A percentile compares a stretch with the other conserved stretches of the same genome.
Conservation (phyloP, 805 yeast genomes). For the Nakazawaea peltata region DNA sequence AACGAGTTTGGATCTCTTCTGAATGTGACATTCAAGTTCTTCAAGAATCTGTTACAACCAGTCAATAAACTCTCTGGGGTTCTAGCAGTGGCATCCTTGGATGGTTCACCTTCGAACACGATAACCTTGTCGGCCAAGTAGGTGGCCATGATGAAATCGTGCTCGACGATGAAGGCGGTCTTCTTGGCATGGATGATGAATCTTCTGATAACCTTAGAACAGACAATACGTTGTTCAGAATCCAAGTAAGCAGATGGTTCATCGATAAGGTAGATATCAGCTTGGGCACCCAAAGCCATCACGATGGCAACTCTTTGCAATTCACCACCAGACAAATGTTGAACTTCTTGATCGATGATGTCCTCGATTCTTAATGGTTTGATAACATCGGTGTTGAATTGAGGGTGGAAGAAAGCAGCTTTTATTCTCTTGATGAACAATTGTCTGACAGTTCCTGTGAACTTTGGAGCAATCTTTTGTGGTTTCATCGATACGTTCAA, state of each 20-base stretch:
- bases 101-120: constrained; percentile 95
- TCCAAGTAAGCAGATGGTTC: constrained; percentile 99
- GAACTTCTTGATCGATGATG: constrained; percentile 96
- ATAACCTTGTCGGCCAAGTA: constrained; percentile 98
- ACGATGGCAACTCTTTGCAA: constrained; percentile 98
- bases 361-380: constrained; percentile 92
- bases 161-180: constrained; percentile 99
- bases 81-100: constrained; percentile 76
- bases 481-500: constrained; percentile 97
- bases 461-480: constrained; percentile 97
- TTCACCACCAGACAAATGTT: constrained; percentile 98
- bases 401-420: constrained; percentile 90
- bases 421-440: constrained; percentile 94
- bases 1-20: constrained; percentile 98
- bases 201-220: constrained; percentile 97
- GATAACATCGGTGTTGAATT: constrained; percentile 96
- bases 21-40: constrained; percentile 94
- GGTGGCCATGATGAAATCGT: constrained; percentile 99
- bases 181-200: constrained; percentile 93
- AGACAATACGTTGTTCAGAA: constrained; percentile 98
- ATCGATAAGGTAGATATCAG: constrained; percentile 94
- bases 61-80: constrained; percentile 90
- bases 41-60: constrained; percentile 95
- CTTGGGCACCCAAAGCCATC: constrained; percentile 85
- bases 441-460: constrained; percentile 98